These are phyloP conservation scores for Ophiostoma sp. DNA, from an alignment of 2,329 filamentous ascomycete species.

Conservation along the genomic window DNA sequence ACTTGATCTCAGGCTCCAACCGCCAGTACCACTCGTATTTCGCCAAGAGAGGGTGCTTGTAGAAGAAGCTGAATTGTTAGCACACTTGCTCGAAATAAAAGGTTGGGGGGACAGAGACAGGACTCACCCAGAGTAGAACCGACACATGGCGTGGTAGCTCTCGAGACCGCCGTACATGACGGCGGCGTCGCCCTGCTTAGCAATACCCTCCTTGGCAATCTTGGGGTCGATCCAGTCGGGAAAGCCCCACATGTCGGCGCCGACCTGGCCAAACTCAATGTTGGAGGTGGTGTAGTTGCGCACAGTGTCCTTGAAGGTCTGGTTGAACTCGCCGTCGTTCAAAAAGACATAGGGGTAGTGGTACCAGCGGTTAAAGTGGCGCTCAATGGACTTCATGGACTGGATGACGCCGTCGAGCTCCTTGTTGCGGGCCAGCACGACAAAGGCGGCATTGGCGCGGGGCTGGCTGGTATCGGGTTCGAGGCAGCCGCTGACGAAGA, in stretches of 20 bases:
- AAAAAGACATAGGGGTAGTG: slow-evolving; percentile 98
- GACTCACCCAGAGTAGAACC: slow-evolving; percentile 93
- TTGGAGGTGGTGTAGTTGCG: slow-evolving; percentile 82
- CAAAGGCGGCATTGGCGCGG: slow-evolving; percentile 90
- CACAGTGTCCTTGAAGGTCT: slow-evolving; percentile 85
- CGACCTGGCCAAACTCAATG: slow-evolving; percentile 94
- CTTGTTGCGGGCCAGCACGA: slow-evolving; percentile 93
- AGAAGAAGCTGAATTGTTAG: slow-evolving; percentile 72
- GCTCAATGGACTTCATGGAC: slow-evolving; percentile 95
- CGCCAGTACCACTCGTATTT: slow-evolving; percentile 99
- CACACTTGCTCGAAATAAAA: too few relatives aligned
- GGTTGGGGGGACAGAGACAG: too few relatives aligned
- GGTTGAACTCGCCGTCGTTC: slow-evolving; percentile 96
- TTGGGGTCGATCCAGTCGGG: slow-evolving; percentile 95
- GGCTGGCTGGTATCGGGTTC: slow-evolving; percentile 76
- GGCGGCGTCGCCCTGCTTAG: slow-evolving; percentile 92
- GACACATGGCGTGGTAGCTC: slow-evolving; percentile 98
- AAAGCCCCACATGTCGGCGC: slow-evolving; percentile 89
- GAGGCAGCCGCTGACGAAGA: slow-evolving; percentile 88
- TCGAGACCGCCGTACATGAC: slow-evolving; percentile 99
- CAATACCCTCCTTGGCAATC: slow-evolving; percentile 91
- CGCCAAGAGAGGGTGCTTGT: slow-evolving; percentile 88
- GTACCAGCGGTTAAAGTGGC: slow-evolving; percentile 99
- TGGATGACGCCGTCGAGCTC: slow-evolving; percentile 94
- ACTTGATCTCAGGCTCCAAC: slow-evolving; percentile 97